Base-by-base conservation (phyloP, 2,329 filamentous ascomycete species). In the Niveomyces coronatus region DNA sequence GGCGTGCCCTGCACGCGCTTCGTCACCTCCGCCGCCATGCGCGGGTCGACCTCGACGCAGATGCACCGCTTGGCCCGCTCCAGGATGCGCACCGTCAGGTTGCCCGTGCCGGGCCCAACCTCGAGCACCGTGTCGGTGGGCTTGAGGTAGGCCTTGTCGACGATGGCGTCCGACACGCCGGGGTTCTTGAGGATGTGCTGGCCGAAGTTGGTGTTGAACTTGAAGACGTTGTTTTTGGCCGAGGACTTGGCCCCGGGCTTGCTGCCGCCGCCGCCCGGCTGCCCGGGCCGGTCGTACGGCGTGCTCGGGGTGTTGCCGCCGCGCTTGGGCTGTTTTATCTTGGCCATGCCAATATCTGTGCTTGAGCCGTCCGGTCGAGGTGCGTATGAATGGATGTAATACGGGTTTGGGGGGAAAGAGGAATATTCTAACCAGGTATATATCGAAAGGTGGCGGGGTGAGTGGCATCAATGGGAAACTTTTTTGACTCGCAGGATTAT, bases 1-100 rank as follows among this genome's bases (percentile, higher is more conserved):
- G 88, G 85, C 30, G 81, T 93, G 15, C 86, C 88, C 61, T 95
- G 88, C 8, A 96, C 88, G 52, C 89, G 82, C 63, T 89, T 94
- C 31, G 85, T 91, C 45, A 95, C 74, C 64, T 96, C 91, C 42
- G 89, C 89, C 10, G 86, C 87, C 91, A 96, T 96, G 54, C 91
- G 74, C 15, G 91, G 88, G 63, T 98, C 91, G 58, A 95, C 73
- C 65, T 98, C 91, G 35, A 95, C 85, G 4, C 85, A 84, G 35
- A 88, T 84, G 33, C 70, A 64, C 44, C 84, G 85, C 60, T 87
- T 88, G 16, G 85, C 86, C 46, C 85, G 82, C 52, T 91, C 85
- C 18, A 96, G 67, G 44, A 96, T 95, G 42, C 85, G 75, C 18
- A 91, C 82, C 1, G 89, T 96, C 49, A 96, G 60, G 58, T 91